Base-by-base conservation (phyloP, 2,329 filamentous ascomycete species). In the Cyphellophora europaea region DNA sequence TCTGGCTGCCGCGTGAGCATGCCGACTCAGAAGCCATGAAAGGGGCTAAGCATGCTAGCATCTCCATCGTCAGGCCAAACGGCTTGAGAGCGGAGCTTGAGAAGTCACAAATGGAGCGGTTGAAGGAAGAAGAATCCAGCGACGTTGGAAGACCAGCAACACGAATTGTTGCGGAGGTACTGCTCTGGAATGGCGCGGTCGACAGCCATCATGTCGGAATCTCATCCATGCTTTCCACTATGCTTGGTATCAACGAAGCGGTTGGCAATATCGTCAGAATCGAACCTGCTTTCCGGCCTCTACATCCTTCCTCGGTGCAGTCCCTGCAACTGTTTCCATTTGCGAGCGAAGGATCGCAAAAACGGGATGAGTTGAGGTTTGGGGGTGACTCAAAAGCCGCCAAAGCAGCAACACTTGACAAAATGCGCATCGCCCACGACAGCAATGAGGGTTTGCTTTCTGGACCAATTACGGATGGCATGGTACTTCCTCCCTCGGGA, bases 241-340 rank as follows among this genome's bases (percentile, higher is more conserved):
- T 82, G 1, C 67, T 98, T 14, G 79, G 78, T 2, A 77, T 74
- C 34, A 65, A 74, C 25, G 79, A 77, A 2, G 71, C 93, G 33
- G 82, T 93, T 6, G 91, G 91, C 10, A 85, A 87, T 1, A 75
- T 96, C 27, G 73, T 94, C 37, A 86, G 89, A 42, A 70, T 98
- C 18, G 87, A 96, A 53, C 79, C 83, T 6, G 88, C 89, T 1
- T 77, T 84, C 11, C 64, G 71, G 27, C 82, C 81, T 34, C 63
- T 86, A n/a, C 67, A 78, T 5, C 75, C 77, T 39, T 77, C 74
- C 27, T 68, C 74, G 1, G 65, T 85, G 4, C 74, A 75, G 57
- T 65, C 74, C 4, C 61, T 96, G 38, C 88, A 83, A 48, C 66
- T 98, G 2, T 83, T 82, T 37, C 91, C 91, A 0, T 96, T 95